Evolutionary conservation across 2,329 filamentous ascomycete species (phyloP).

Genomic region (Aureobasidium musti): DNA sequence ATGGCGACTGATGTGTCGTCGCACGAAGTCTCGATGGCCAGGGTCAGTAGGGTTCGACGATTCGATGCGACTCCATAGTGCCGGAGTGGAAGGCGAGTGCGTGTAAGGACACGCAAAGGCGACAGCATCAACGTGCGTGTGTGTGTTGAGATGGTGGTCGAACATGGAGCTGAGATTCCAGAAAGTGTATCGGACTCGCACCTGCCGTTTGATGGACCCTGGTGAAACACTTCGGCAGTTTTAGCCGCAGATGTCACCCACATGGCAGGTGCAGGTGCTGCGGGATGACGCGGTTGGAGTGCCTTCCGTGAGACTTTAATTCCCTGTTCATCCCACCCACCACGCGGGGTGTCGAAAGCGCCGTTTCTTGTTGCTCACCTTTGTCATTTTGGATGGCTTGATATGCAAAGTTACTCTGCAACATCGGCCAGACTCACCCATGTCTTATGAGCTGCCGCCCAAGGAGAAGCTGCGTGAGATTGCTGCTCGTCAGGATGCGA

Average conservation of each 20-base stretch:
- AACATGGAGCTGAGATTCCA: neutral
- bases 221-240: neutral
- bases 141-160: neutral
- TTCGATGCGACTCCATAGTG: neutral
- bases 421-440: neutral
- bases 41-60: conserved; percentile 40
- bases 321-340: neutral
- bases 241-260: conserved; percentile 6
- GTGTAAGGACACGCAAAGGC: conserved; percentile 11
- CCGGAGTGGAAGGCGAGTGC: neutral
- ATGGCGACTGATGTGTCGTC: conserved; percentile 92
- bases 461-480: conserved; percentile 41
- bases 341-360: neutral
- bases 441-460: conserved; percentile 36
- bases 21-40: conserved; percentile 83
- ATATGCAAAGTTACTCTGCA: neutral
- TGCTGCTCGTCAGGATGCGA: conserved; percentile 40
- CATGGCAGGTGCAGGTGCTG: neutral
- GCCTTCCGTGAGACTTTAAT: neutral
- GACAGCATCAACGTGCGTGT: conserved; percentile 23
- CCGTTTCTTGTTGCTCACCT: neutral
- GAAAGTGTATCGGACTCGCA: neutral
- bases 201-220: neutral
- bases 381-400: neutral
- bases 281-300: conserved; percentile 1